These are phyloP conservation scores for Phialocephala sp. DNA, from an alignment of 2,329 filamentous ascomycete genomes.

Conservation along the genomic window DNA sequence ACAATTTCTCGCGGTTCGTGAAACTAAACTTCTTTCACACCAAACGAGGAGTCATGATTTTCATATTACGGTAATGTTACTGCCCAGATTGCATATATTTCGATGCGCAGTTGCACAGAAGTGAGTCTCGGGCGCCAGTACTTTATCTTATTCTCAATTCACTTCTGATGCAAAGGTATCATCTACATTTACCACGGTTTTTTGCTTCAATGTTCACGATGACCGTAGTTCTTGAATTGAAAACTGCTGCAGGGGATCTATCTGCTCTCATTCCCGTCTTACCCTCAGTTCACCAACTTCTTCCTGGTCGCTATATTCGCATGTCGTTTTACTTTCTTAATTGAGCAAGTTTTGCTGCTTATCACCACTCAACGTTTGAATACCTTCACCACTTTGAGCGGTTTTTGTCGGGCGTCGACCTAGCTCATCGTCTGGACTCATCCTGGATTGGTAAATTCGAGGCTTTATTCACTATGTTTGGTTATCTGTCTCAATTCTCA, in stretches of 20 bases:
- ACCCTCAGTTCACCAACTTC: not conserved
- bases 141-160: too few relatives aligned
- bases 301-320: not conserved
- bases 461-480: too few relatives aligned
- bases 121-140: too few relatives aligned
- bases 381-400: too few relatives aligned
- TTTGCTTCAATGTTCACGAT: not conserved
- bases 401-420: too few relatives aligned
- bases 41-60: not conserved
- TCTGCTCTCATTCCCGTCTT: not conserved
- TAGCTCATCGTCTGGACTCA: too few relatives aligned
- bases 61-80: too few relatives aligned
- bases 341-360: not conserved
- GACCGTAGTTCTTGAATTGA: not conserved
- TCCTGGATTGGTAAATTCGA: too few relatives aligned
- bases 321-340: not conserved
- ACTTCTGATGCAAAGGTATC: too few relatives aligned
- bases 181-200: not conserved
- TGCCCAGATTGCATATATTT: too few relatives aligned
- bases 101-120: too few relatives aligned
- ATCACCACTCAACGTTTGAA: not conserved
- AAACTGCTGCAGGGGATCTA: not conserved
- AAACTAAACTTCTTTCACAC: slow-evolving; percentile 22
- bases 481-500: too few relatives aligned
- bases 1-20: not conserved